Base-by-base conservation (phyloP, 208 protist genomes). In the Leishmania turanica region DNA sequence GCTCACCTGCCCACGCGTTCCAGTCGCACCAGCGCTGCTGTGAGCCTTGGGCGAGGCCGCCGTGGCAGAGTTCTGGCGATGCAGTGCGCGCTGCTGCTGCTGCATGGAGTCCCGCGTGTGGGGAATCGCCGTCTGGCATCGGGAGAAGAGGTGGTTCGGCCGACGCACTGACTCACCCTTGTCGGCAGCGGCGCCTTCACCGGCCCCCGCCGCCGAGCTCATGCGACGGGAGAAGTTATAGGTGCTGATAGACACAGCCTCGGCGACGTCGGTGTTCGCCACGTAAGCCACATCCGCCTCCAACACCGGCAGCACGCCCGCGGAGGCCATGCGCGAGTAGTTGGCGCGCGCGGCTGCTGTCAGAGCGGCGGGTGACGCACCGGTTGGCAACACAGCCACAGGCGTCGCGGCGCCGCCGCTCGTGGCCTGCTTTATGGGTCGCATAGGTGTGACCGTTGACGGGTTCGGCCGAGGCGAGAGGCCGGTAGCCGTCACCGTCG, bases 201-300 rank as follows among this genome's bases (percentile, higher is more conserved):
- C 60, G 54, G 65, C 77, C 11, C 62, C 72, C 21, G 49, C 71
- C 9, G 80, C 66, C 64, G 73, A 31, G 69, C 83, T 89, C 82
- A 84, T 83, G 53, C 87, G 86, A 34, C 89, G 91, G 15, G 78
- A 75, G 54, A 88, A 92, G 83, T 95, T 92, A 83, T 89, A 93
- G 15, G 72, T 81, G 75, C 85, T 85, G 69, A 91, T 82, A 3
- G 89, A 87, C 40, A 87, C 84, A n/a, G 84, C 81, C 69, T 87
- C 84, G 21, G 81, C 86, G 4, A 95, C 79, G 68, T 89, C 88
- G 34, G 88, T 88, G 81, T 69, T 88, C 49, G 89, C 89, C 58
- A 89, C 91, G 81, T 88, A 91, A 27, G 77, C 70, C 47, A 95
- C 77, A 65, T 95, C 91, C 68, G 66, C 84, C 15, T 91, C 91